Percentiles rank a stretch among this genome's conserved stretches.
phyloP scores from a whole-genome alignment of 495 filamentous ascomycete species.

The Acidiella bohemica region DNA sequence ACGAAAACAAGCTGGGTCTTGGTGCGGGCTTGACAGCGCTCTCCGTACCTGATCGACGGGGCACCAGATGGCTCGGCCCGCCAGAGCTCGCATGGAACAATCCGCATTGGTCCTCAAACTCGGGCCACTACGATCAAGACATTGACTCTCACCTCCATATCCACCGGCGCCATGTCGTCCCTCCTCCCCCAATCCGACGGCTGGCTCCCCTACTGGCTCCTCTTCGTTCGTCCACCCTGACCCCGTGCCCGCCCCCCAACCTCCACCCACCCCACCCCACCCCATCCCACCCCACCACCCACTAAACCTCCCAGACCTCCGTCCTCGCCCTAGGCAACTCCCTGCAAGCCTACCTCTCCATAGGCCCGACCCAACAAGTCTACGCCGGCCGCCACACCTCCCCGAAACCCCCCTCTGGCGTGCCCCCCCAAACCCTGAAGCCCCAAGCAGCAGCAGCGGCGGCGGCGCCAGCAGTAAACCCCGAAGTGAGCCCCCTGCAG shows the following conservation, averaged over 20 bases:
- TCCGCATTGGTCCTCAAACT: no score
- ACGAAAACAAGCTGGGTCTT: no score
- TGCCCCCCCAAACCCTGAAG: slow-evolving; percentile 32
- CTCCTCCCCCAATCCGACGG: slow-evolving; percentile 16
- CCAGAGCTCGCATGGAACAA: no score
- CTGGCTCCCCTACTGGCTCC: slow-evolving; percentile 20
- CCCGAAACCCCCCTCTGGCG: slow-evolving; percentile 34
- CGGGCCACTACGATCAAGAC: no score
- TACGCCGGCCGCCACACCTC: slow-evolving; percentile 48
- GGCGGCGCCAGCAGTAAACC: neutral
- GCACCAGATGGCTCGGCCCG: no score
- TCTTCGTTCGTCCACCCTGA: slow-evolving; percentile 14
- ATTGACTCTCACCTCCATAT: no score
- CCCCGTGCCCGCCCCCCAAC: neutral
- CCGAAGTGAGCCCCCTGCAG: slow-evolving; percentile 53
- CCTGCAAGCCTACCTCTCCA: slow-evolving; percentile 63
- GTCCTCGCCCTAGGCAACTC: slow-evolving; percentile 66
- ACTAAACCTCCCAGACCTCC: slow-evolving; percentile 57
- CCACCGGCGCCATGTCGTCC: slow-evolving; percentile 6
- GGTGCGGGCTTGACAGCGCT: no score
- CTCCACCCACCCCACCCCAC: neutral
- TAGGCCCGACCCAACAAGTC: slow-evolving; percentile 60
- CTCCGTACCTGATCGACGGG: no score
- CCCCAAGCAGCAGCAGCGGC: no score
- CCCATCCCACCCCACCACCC: no score